Evolutionary conservation across 1,139 yeast species (phyloP).

Genomic region (Yamadazyma membranifaciens): DNA sequence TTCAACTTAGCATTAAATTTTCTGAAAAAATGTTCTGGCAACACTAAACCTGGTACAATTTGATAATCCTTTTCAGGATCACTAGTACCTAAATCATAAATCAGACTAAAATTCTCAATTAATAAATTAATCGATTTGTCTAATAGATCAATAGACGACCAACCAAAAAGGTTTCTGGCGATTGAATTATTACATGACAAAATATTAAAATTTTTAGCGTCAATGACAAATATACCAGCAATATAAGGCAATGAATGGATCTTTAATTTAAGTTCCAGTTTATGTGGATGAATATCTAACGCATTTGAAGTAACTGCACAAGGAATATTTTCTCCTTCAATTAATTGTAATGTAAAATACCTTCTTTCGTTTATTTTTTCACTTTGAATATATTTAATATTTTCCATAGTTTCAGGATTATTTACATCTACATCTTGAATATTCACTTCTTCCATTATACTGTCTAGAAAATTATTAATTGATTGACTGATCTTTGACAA

Average conservation of each 20-base stretch:
- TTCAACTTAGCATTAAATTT: constrained; percentile 41
- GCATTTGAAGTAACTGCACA: constrained; percentile 70
- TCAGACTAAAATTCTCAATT: constrained; percentile 62
- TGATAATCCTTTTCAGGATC: constrained; percentile 36
- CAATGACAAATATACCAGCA: constrained; percentile 81
- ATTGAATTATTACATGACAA: constrained; percentile 77
- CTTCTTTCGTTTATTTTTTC: constrained; percentile 55
- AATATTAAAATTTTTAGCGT: constrained; percentile 44
- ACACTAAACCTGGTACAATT: constrained; percentile 55
- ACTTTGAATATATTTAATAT: constrained; percentile 29
- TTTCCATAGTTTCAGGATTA: constrained; percentile 7
- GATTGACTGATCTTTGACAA: constrained; percentile 8
- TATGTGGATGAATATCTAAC: constrained; percentile 41
- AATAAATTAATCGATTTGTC: constrained; percentile 54
- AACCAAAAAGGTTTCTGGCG: constrained; percentile 76
- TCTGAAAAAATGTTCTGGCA: constrained; percentile 89
- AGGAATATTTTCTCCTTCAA: constrained; percentile 49
- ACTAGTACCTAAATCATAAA: constrained; percentile 49
- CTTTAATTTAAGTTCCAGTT: constrained; percentile 50
- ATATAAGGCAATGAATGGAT: constrained; percentile 80
- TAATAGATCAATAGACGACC: constrained; percentile 44
- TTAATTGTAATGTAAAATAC: constrained; percentile 58
- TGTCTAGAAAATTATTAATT: constrained; percentile 9
- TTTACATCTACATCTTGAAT: constrained; percentile 6
- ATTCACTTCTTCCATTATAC: constrained; percentile 3